phyloP scores from a whole-genome alignment of 1,284 basidiomycete species.

The Trichosporon ovoides region DNA sequence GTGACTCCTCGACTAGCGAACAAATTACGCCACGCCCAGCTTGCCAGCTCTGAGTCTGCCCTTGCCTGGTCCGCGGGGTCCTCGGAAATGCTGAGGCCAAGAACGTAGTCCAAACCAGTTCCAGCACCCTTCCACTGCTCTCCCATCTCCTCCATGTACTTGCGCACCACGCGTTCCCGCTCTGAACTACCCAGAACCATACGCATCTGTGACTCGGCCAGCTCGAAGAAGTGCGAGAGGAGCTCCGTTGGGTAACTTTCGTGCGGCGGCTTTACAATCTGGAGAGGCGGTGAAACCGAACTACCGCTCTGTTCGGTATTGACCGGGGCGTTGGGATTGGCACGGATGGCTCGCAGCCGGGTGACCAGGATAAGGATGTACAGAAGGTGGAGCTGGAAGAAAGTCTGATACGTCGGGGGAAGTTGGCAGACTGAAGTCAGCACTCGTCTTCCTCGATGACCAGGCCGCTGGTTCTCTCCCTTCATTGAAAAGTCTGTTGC shows the following conservation, averaged over 20 bases:
- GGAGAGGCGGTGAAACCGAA: slow-evolving; percentile 48
- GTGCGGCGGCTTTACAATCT: slow-evolving; percentile 27
- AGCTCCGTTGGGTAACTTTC: slow-evolving; percentile 55
- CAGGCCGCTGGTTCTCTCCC: neutral
- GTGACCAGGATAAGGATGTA: slow-evolving; percentile 88
- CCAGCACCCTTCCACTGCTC: slow-evolving; percentile 87
- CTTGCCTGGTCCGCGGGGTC: slow-evolving; percentile 20
- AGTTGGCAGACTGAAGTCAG: slow-evolving; percentile 65
- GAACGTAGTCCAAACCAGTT: slow-evolving; percentile 70
- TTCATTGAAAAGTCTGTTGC: neutral
- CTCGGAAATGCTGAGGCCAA: slow-evolving; percentile 30
- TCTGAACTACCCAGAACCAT: slow-evolving; percentile 64
- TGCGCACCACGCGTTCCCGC: slow-evolving; percentile 73
- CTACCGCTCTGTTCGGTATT: neutral
- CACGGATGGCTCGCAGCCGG: slow-evolving; percentile 70
- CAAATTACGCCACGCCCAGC: slow-evolving; percentile 85
- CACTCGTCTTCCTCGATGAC: too few species aligned
- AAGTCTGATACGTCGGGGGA: slow-evolving; percentile 92
- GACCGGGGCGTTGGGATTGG: slow-evolving; percentile 50
- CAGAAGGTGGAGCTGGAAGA: slow-evolving; percentile 92
- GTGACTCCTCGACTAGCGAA: slow-evolving; percentile 51
- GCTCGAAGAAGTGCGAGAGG: slow-evolving; percentile 93
- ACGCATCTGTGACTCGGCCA: slow-evolving; percentile 86
- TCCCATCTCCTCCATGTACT: slow-evolving; percentile 83
- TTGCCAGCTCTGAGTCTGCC: slow-evolving; percentile 72